Percentiles rank a stretch among this genome's conserved stretches.
Conservation (phyloP, 106 monocot genomes). For the Platanthera zijinensis region DNA sequence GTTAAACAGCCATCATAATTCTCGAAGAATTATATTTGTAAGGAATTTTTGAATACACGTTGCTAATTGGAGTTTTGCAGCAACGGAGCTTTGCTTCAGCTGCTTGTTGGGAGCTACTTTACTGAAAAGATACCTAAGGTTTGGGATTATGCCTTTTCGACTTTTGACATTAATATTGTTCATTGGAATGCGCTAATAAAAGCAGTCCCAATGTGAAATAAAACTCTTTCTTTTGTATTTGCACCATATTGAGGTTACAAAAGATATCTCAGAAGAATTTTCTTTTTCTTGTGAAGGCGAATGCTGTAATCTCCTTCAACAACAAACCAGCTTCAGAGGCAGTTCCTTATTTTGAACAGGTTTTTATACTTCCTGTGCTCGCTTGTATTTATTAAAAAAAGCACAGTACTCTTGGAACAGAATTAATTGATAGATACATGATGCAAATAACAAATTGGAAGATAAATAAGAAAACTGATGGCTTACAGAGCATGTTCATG, state of each 20-base stretch:
- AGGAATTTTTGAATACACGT: not conserved
- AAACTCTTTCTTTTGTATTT: not conserved
- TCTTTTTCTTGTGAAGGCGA: constrained; percentile 43
- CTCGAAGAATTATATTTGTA: not conserved
- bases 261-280: constrained; percentile 1
- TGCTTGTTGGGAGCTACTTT: constrained; percentile 86
- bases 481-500: not conserved
- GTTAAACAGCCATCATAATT: not conserved
- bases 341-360: constrained; percentile 96
- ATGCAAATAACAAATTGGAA: not conserved
- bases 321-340: constrained; percentile 83
- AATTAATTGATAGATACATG: not conserved
- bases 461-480: not conserved
- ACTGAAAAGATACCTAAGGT: constrained; percentile 87
- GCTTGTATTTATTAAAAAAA: constrained; percentile 1
- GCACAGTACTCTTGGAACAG: not conserved
- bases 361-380: constrained; percentile 4
- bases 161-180: not conserved
- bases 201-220: not conserved
- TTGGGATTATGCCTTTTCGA: not conserved
- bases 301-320: constrained; percentile 80
- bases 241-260: not conserved
- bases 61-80: constrained; percentile 26
- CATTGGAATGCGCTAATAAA: not conserved
- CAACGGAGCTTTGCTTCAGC: constrained; percentile 90